Percentiles rank a stretch among this genome's conserved stretches.
Conservation (phyloP, 163 green algal species). For the Chlamydomonas reinhardtii region DNA sequence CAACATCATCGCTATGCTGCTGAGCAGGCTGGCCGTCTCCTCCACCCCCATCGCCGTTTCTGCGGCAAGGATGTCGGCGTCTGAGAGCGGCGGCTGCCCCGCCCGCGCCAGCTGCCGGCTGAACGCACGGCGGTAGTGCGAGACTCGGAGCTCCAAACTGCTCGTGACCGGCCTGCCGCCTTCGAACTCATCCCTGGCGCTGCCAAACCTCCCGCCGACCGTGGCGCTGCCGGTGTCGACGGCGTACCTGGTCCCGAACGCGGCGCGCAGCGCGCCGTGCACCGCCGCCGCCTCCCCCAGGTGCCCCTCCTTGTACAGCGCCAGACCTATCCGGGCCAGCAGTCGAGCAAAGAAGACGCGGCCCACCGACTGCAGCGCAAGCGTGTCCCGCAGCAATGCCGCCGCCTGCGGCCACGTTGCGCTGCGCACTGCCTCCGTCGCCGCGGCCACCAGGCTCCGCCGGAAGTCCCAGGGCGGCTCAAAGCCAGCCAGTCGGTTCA, state of each 20-base stretch:
- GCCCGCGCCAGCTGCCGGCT: no score
- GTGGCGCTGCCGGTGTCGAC: background rate
- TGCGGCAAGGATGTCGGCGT: background rate
- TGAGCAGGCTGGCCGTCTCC: background rate
- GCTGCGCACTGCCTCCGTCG: background rate
- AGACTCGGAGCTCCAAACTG: no score
- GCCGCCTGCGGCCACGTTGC: slow-evolving; percentile 8
- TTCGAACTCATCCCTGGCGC: no score
- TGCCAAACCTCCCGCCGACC: no score
- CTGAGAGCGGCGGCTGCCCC: background rate
- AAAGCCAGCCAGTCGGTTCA: background rate
- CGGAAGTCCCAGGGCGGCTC: slow-evolving; percentile 20
- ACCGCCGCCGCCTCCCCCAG: background rate
- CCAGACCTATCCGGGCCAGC: background rate
- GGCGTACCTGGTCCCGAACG: background rate
- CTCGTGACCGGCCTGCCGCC: no score
- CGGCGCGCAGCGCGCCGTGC: background rate
- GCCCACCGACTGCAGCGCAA: background rate
- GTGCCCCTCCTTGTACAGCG: background rate
- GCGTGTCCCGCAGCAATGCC: background rate
- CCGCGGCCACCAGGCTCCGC: slow-evolving; percentile 24
- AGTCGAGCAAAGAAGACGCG: background rate
- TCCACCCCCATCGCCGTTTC: no score
- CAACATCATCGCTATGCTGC: background rate
- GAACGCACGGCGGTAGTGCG: background rate